Base-by-base conservation (phyloP, 805 yeast species). In the Ogataea dorogensis region DNA sequence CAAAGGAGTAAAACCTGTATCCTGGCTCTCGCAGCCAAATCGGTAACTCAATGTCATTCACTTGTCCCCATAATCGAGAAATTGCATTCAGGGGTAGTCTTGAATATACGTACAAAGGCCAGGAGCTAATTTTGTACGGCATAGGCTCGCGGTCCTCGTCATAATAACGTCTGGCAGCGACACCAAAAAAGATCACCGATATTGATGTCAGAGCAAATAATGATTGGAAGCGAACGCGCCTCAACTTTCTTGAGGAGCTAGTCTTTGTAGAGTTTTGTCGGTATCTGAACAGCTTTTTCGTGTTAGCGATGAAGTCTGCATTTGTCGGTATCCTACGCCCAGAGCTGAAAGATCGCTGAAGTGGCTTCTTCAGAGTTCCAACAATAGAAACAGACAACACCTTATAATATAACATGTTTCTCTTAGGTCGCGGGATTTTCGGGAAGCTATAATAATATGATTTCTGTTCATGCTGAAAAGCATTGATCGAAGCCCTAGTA, bases 51-150 rank as follows among this genome's bases (percentile, higher is more conserved):
- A 89, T 71, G 38, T 80, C 79, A 57, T 93, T 93, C 40, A 93
- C 73, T 51, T 77, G 79, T 20, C 99, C 99, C 99, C 99, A 93
- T 28, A 91, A 63, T 43, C 99, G 75, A 1, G 97, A 88, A 21
- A 88, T 69, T 1, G 96, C 85, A 56, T 89, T 87, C 56, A 93
- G 71, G 1, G 99, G 99, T 30, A 93, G 68, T 2, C 96, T 81
- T 3, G 88, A 78, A 61, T 93, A 93, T 19, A 93, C 82, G 54
- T 86, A 89, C 38, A 91, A 75, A 26, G 83, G 80, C 97, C 97
- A 89, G 7, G 94, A 82, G 46, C 76, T 75, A 7, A 88, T 89
- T 48, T 72, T 72, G 38, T 74, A 69, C 8, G 46, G 33, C 5
- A 40, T 40, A 5, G 41, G 31, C 8, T 61, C 65, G 2, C 49